These are phyloP conservation scores for Botrytis hyacinthi DNA, from an alignment of 2,329 filamentous ascomycete genomes.

Conservation along the genomic window DNA sequence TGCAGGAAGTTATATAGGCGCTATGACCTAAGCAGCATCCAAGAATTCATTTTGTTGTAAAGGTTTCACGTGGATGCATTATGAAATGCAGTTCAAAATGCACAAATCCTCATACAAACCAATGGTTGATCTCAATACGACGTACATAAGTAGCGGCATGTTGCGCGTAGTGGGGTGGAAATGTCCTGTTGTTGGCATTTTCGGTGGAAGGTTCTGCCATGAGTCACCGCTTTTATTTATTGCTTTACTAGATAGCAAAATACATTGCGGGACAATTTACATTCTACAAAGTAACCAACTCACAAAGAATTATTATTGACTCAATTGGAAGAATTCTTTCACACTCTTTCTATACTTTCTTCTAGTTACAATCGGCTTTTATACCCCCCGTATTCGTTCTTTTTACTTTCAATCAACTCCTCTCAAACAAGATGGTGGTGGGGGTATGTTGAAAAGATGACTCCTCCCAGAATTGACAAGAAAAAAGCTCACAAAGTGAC, in stretches of 20 bases:
- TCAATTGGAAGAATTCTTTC: not conserved
- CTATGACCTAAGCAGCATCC: constrained; percentile 13
- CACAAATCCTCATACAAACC: constrained; percentile 14
- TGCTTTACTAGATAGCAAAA: not conserved
- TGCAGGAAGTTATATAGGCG: constrained; percentile 15
- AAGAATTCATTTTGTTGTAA: constrained; percentile 13
- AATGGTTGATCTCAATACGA: constrained; percentile 9
- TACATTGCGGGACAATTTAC: not conserved
- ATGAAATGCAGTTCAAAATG: constrained; percentile 6
- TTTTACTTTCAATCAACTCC: not conserved
- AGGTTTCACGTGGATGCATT: constrained; percentile 18
- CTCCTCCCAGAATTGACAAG: constrained; percentile 21
- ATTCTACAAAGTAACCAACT: not conserved
- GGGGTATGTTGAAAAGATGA: constrained; percentile 32
- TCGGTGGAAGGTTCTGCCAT: not conserved
- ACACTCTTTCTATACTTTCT: not conserved
- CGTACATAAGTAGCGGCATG: constrained; percentile 1
- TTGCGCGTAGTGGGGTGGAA: constrained; percentile 9
- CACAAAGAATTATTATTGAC: not conserved
- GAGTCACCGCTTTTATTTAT: not conserved
- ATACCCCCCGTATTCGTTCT: not conserved
- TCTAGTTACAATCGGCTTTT: not conserved
- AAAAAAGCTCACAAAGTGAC: constrained; percentile 30
- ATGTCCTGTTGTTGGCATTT: constrained; percentile 5
- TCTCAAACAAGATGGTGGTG: constrained; percentile 29